These are phyloP conservation scores for Ophiostoma sp. DNA, from an alignment of 2,329 filamentous ascomycete genomes.

Conservation along the genomic window DNA sequence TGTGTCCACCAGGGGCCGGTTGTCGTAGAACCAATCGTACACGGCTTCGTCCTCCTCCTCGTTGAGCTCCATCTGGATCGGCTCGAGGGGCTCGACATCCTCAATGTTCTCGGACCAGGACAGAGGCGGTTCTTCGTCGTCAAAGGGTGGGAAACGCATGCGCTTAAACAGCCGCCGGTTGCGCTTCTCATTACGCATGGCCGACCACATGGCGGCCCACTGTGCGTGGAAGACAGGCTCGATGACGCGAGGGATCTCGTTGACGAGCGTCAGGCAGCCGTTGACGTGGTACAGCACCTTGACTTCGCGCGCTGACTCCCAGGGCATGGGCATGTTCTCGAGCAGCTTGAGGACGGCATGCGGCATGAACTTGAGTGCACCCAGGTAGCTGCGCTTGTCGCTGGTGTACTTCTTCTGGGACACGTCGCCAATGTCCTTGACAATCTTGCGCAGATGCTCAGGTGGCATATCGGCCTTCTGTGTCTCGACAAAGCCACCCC, in stretches of 20 bases:
- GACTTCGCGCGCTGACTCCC: constrained; percentile 94
- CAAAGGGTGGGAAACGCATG: constrained; percentile 98
- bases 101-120: constrained; percentile 99
- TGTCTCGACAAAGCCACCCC: constrained; percentile 93
- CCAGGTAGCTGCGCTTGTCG: constrained; percentile 96
- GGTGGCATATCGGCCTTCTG: constrained; percentile 99
- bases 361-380: constrained; percentile 98
- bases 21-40: constrained; percentile 97
- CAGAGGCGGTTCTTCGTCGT: constrained; percentile 95
- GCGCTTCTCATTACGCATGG: constrained; percentile 97
- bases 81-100: constrained; percentile 94
- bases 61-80: constrained; percentile 97
- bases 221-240: constrained; percentile 97
- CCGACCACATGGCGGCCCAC: constrained; percentile 99
- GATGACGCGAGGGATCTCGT: constrained; percentile 94
- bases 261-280: constrained; percentile 93
- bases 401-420: constrained; percentile 99
- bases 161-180: constrained; percentile 95
- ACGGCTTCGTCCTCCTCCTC: constrained; percentile 89
- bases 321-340: constrained; percentile 99
- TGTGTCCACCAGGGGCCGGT: constrained; percentile 85
- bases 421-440: constrained; percentile 97
- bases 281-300: constrained; percentile 99
- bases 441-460: constrained; percentile 96
- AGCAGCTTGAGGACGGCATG: constrained; percentile 95